A percentile compares a stretch with the other conserved stretches of the same genome.
Conservation (phyloP, 192 early-diverging fungal genomes). For the Umbelopsis sp. region DNA sequence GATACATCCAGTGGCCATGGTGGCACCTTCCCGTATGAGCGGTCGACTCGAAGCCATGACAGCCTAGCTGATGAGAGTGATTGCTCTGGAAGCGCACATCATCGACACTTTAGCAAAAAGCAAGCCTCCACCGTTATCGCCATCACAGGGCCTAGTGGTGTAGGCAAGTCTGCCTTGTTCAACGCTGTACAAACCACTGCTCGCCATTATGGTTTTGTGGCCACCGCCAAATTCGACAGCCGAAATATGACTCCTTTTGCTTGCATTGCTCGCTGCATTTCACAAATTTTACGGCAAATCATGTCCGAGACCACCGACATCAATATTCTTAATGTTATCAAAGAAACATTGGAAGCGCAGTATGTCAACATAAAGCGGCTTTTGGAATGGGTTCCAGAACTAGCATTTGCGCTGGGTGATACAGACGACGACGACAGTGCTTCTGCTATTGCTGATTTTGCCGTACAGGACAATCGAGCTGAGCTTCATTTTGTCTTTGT, state of each 20-base stretch:
- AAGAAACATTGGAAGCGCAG: constrained; percentile 21
- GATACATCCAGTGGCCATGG: constrained; percentile 17
- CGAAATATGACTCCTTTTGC: constrained; percentile 35
- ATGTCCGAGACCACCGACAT: constrained; percentile 34
- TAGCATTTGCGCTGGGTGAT: constrained; percentile 16
- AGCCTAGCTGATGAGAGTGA: constrained; percentile 23
- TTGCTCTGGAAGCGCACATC: constrained; percentile 20
- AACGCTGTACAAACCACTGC: constrained; percentile 35
- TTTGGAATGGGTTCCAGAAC: constrained; percentile 33
- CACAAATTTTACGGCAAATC: constrained; percentile 38
- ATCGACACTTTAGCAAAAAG: background rate
- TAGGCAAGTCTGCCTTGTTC: constrained; percentile 34
- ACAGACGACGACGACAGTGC: background rate
- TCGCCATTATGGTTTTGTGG: constrained; percentile 35
- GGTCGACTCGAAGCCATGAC: constrained; percentile 27
- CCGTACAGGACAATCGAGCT: constrained; percentile 27
- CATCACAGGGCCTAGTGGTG: constrained; percentile 34
- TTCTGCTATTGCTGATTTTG: constrained; percentile 1
- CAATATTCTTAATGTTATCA: constrained; percentile 24
- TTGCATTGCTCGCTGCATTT: constrained; percentile 33
- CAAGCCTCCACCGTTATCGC: constrained; percentile 25
- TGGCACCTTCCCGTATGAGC: background rate
- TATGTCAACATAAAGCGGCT: constrained; percentile 27
- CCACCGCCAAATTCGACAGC: constrained; percentile 34
- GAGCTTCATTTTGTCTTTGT: constrained; percentile 34